Percentiles rank a stretch among this genome's conserved stretches.
Evolutionary conservation across 208 protist species (phyloP).

Genomic region (Hexamita inflata): DNA sequence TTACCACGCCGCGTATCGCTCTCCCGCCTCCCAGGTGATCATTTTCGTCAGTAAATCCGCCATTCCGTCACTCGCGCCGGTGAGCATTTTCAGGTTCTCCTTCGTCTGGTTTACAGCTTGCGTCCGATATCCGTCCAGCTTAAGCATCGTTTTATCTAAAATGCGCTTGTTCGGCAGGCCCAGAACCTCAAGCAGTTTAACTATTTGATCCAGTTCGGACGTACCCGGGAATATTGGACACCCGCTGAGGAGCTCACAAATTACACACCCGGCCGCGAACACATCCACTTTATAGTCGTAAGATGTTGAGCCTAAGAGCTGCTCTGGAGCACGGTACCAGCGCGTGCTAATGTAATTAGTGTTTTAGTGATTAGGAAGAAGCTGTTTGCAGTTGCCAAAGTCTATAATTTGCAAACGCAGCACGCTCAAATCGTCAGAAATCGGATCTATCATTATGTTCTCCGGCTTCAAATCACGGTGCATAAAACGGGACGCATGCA

Average conservation of each 20-base stretch:
- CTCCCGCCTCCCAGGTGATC: too few species aligned
- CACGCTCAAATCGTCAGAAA: background rate
- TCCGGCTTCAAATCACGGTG: conserved; percentile 30
- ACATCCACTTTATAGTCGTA: conserved; percentile 28
- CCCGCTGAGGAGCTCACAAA: conserved; percentile 21
- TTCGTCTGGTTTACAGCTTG: too few species aligned
- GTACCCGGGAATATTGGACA: background rate
- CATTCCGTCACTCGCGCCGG: too few species aligned
- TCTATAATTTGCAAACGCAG: background rate
- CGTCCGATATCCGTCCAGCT: too few species aligned
- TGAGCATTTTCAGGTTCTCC: too few species aligned
- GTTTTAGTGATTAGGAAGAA: background rate
- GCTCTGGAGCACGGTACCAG: conserved; percentile 31
- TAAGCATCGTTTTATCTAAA: too few species aligned
- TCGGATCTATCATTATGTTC: conserved; percentile 1
- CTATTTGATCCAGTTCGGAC: background rate
- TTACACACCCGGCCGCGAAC: conserved; percentile 20
- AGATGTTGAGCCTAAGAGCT: background rate
- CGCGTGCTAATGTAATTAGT: conserved; percentile 28
- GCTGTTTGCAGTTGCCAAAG: conserved; percentile 4
- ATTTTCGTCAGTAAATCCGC: too few species aligned
- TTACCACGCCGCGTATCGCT: too few species aligned
- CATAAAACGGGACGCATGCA: background rate
- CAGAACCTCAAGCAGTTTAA: too few species aligned
- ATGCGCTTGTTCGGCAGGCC: too few species aligned